phyloP scores from a whole-genome alignment of 768 basidiomycete species.

The Pleurotus giganteus region DNA sequence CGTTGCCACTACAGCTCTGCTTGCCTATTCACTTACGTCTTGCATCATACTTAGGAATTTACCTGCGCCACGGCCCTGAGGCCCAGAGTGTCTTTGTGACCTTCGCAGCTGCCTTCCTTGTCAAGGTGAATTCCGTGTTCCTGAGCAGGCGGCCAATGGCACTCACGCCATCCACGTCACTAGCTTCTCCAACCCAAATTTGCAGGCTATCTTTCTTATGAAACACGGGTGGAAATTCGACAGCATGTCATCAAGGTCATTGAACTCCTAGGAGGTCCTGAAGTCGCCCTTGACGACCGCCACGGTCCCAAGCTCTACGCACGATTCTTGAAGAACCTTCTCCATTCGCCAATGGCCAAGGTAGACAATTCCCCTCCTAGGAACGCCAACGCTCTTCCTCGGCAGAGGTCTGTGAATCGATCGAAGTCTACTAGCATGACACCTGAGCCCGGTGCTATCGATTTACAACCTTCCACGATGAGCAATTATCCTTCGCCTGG shows the following conservation, averaged over 20 bases:
- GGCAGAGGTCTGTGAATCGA: slow-evolving; percentile 8
- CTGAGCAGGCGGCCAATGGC: neutral
- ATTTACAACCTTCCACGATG: slow-evolving; percentile 22
- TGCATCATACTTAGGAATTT: slow-evolving; percentile 37
- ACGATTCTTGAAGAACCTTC: slow-evolving; percentile 70
- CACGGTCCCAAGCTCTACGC: slow-evolving; percentile 82
- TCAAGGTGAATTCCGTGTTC: slow-evolving; percentile 52
- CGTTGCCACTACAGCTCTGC: slow-evolving; percentile 18
- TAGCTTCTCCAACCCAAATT: slow-evolving; percentile 81
- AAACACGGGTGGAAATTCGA: slow-evolving; percentile 62
- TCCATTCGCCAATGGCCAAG: slow-evolving; percentile 55
- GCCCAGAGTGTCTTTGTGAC: slow-evolving; percentile 77
- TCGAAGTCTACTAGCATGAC: slow-evolving; percentile 15
- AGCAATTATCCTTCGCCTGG: slow-evolving; percentile 37
- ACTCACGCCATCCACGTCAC: neutral
- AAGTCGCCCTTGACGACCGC: slow-evolving; percentile 75
- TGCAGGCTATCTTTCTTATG: slow-evolving; percentile 51
- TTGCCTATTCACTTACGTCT: slow-evolving; percentile 7
- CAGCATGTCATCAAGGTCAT: slow-evolving; percentile 62
- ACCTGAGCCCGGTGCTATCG: slow-evolving; percentile 19
- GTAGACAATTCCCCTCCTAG: slow-evolving; percentile 14
- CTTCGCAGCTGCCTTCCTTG: slow-evolving; percentile 79
- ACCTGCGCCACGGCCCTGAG: slow-evolving; percentile 73
- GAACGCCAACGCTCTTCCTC: neutral
- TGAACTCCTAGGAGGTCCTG: slow-evolving; percentile 63